Percentiles rank a stretch among this genome's conserved stretches.
These are phyloP conservation scores for Psophocarpus tetragonolobus DNA, from an alignment of 306 rosid genomes.

Conservation along the genomic window DNA sequence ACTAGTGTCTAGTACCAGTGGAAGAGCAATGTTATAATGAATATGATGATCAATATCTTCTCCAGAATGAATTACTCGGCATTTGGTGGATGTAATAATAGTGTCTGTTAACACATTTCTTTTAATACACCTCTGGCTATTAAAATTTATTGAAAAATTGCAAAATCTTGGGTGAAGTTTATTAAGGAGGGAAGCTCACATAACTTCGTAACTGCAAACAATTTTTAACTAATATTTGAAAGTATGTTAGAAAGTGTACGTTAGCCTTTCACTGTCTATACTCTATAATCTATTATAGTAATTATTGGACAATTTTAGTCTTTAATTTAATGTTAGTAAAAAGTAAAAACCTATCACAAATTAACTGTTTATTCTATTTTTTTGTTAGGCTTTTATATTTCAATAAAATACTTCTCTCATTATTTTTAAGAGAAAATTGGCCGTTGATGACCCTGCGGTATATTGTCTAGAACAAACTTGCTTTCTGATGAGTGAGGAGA, in stretches of 20 bases:
- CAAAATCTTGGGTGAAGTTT: neutral
- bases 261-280: no score
- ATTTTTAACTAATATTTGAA: neutral
- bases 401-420: no score
- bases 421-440: neutral
- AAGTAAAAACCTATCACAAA: no score
- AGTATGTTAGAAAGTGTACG: neutral
- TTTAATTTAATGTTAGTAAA: no score
- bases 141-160: neutral
- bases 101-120: neutral
- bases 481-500: neutral
- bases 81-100: neutral
- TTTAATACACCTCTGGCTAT: neutral
- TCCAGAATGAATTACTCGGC: neutral
- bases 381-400: no score
- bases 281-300: no score
- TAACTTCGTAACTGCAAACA: neutral
- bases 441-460: neutral
- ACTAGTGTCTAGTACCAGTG: slow-evolving; percentile 24
- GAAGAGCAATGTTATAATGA: slow-evolving; percentile 21
- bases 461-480: neutral
- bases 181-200: neutral
- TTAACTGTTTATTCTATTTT: no score
- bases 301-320: no score
- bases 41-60: slow-evolving; percentile 12